These are phyloP conservation scores for Alternaria alternata DNA, from an alignment of 2,329 filamentous ascomycete species.

Conservation along the genomic window DNA sequence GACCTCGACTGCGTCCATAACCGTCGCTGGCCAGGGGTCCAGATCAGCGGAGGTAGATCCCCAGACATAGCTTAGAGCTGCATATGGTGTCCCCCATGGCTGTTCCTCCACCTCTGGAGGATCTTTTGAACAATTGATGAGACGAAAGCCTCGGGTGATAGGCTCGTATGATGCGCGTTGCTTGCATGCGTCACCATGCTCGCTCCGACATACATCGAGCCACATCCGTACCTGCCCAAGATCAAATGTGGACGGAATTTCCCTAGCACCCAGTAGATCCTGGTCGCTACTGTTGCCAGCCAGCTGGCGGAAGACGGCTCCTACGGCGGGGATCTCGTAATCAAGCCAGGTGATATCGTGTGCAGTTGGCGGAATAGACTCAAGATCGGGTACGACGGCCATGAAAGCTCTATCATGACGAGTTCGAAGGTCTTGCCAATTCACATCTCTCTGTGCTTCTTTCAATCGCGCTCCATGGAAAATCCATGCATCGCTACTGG, in stretches of 20 bases:
- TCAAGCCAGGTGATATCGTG: conserved; percentile 18
- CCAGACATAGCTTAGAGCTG: conserved; percentile 26
- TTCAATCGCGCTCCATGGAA: conserved; percentile 7
- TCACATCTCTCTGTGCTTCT: neutral
- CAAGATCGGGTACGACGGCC: conserved; percentile 21
- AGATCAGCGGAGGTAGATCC: conserved; percentile 5
- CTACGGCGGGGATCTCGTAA: conserved; percentile 14
- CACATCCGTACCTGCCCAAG: conserved; percentile 4
- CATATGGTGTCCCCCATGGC: conserved; percentile 19
- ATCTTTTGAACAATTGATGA: conserved; percentile 17
- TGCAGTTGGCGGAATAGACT: conserved; percentile 5
- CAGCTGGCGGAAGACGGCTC: conserved; percentile 11
- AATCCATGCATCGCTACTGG: conserved; percentile 18
- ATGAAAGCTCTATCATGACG: conserved; percentile 17
- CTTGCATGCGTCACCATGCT: conserved; percentile 13
- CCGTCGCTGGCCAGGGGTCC: conserved; percentile 9
- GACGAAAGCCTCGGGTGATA: conserved; percentile 13
- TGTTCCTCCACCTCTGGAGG: conserved; percentile 14
- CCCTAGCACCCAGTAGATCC: neutral
- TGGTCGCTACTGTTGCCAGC: neutral
- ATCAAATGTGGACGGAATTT: neutral
- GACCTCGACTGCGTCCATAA: conserved; percentile 16
- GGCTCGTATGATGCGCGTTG: conserved; percentile 11
- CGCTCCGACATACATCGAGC: conserved; percentile 9
- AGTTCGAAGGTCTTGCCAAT: neutral